A percentile compares a stretch with the other conserved stretches of the same genome.
These are phyloP conservation scores for Schoenoplectus triqueter DNA, from an alignment of 202 grass and related monocot genomes.

Conservation along the genomic window DNA sequence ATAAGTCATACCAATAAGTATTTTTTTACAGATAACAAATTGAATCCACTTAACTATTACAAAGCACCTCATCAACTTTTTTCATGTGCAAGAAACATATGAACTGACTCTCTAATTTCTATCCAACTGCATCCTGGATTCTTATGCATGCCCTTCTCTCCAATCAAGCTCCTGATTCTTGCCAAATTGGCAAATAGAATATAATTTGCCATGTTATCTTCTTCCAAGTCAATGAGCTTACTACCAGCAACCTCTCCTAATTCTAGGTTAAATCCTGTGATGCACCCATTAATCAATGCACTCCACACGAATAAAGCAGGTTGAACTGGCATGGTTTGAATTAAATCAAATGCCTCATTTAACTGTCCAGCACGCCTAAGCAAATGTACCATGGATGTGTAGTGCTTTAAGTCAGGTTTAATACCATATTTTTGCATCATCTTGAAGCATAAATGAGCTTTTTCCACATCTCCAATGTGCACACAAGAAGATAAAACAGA, in stretches of 20 bases:
- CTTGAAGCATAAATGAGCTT: constrained; percentile 69
- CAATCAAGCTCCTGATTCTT: constrained; percentile 48
- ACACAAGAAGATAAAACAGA: constrained; percentile 70
- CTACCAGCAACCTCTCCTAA: constrained; percentile 57
- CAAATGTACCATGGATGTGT: constrained; percentile 81
- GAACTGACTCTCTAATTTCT: constrained; percentile 62
- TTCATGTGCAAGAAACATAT: constrained; percentile 58
- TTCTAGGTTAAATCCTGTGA: constrained; percentile 53
- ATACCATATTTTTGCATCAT: constrained; percentile 70
- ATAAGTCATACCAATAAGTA: neutral
- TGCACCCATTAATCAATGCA: constrained; percentile 80
- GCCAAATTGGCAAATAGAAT: constrained; percentile 74
- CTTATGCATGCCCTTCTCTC: constrained; percentile 49
- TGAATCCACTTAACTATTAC: neutral
- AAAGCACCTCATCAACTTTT: constrained; percentile 20
- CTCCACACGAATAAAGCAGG: constrained; percentile 74
- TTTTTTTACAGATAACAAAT: neutral
- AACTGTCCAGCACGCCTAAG: constrained; percentile 63
- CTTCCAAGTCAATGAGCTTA: constrained; percentile 60
- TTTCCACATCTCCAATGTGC: constrained; percentile 60
- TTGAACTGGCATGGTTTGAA: constrained; percentile 59
- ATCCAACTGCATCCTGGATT: constrained; percentile 62
- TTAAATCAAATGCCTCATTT: constrained; percentile 69
- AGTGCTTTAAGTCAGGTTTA: constrained; percentile 57
- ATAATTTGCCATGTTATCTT: constrained; percentile 68